Conservation (phyloP, 1,284 basidiomycete genomes). For the Sutorius eximius region DNA sequence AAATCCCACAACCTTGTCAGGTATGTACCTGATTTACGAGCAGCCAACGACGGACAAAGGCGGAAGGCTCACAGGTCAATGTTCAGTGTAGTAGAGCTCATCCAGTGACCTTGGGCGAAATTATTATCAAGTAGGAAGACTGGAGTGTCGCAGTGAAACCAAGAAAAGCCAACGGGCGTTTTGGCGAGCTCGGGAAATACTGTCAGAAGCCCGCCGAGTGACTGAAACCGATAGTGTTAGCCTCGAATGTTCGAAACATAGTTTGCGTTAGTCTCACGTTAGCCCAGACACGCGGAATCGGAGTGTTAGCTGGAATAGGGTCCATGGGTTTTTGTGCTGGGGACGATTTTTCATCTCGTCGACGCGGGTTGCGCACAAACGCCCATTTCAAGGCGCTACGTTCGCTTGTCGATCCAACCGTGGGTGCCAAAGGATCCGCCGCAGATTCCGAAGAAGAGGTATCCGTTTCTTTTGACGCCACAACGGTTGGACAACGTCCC, state of each 20-base stretch:
- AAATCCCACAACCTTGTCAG: conserved; percentile 29
- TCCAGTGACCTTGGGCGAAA: conserved; percentile 18
- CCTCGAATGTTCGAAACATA: not conserved
- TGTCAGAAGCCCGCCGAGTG: conserved; percentile 17
- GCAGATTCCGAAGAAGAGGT: not conserved
- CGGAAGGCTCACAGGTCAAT: conserved; percentile 24
- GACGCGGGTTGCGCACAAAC: conserved; percentile 11
- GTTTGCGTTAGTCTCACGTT: conserved; percentile 20
- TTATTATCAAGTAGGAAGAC: conserved; percentile 23
- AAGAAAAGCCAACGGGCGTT: conserved; percentile 21
- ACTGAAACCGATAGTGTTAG: conserved; percentile 22
- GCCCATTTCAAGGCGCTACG: conserved; percentile 15
- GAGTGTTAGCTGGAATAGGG: not conserved
- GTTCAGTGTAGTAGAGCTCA: conserved; percentile 17
- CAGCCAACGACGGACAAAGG: not conserved
- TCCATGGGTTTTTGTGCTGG: not conserved
- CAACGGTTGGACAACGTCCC: not conserved
- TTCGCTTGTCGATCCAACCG: not conserved
- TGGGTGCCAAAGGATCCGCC: not conserved
- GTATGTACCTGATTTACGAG: not conserved
- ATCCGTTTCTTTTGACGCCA: not conserved
- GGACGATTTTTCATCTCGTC: not conserved
- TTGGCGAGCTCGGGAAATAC: conserved; percentile 29
- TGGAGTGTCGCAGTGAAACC: conserved; percentile 32
- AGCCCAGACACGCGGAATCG: conserved; percentile 28